These are phyloP conservation scores for Verticillium zaregamsianum DNA, from an alignment of 2,329 filamentous ascomycete species.

Conservation along the genomic window DNA sequence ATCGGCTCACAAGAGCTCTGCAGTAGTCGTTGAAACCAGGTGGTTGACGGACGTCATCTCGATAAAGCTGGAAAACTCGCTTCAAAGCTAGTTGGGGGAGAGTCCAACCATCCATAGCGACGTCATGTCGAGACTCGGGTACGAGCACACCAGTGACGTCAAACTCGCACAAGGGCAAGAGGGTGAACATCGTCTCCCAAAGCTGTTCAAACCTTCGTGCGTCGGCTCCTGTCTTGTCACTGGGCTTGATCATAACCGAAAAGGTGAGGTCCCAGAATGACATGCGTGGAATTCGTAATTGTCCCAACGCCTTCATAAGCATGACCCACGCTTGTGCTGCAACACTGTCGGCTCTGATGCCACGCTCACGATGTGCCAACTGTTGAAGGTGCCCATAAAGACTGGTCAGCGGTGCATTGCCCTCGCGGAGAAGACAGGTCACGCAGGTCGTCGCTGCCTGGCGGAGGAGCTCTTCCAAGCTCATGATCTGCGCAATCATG, in stretches of 20 bases:
- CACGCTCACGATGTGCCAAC: constrained; percentile 41
- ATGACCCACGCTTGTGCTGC: constrained; percentile 54
- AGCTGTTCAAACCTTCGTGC: constrained; percentile 46
- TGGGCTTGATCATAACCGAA: constrained; percentile 31
- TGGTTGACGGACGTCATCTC: constrained; percentile 47
- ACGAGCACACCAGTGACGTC: constrained; percentile 47
- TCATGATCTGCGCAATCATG: constrained; percentile 30
- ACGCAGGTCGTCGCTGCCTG: constrained; percentile 33
- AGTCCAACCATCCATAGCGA: constrained; percentile 53
- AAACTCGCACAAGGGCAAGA: constrained; percentile 59
- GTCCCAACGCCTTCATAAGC: constrained; percentile 49
- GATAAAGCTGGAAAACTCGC: constrained; percentile 55
- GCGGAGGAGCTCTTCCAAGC: constrained; percentile 46
- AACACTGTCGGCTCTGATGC: constrained; percentile 43
- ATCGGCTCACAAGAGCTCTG: constrained; percentile 53
- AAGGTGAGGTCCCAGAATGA: constrained; percentile 60
- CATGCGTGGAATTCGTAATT: constrained; percentile 42
- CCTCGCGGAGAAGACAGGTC: constrained; percentile 34
- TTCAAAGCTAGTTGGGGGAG: constrained; percentile 54
- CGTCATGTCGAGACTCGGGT: constrained; percentile 28
- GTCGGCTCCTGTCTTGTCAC: constrained; percentile 32
- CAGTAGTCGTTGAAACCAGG: constrained; percentile 65
- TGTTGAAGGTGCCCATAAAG: constrained; percentile 46
- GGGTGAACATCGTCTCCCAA: constrained; percentile 56
- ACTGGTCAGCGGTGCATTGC: constrained; percentile 36